Percentiles rank a stretch among this genome's conserved stretches.
Evolutionary conservation across 1,139 yeast genomes (phyloP).

Genomic region (Sugiyamaella novakii): DNA sequence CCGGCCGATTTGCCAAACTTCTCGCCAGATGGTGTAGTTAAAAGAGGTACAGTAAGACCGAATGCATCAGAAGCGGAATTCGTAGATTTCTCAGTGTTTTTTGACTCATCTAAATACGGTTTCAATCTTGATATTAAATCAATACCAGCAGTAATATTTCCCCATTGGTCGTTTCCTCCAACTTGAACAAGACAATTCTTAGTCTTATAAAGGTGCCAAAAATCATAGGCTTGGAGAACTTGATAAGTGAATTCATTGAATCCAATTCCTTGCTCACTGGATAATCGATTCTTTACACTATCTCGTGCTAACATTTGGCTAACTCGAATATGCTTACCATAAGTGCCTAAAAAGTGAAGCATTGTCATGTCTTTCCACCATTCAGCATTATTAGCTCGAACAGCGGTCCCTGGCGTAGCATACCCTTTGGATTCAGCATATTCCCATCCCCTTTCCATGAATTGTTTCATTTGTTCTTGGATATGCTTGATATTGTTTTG

Average conservation of each 20-base stretch:
- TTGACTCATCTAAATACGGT: constrained; percentile 14
- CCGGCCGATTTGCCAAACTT: constrained; percentile 98
- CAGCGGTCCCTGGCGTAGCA: constrained; percentile 45
- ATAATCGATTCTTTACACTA: constrained; percentile 74
- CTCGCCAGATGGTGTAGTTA: constrained; percentile 87
- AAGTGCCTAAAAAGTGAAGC: constrained; percentile 73
- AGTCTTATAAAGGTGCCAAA: constrained; percentile 71
- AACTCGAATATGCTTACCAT: constrained; percentile 79
- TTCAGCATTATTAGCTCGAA: constrained; percentile 61
- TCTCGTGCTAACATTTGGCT: constrained; percentile 89
- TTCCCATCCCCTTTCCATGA: constrained; percentile 63
- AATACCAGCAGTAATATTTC: constrained; percentile 94
- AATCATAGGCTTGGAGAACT: constrained; percentile 89
- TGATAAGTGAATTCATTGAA: constrained; percentile 95
- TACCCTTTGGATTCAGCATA: constrained; percentile 61
- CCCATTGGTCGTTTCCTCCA: constrained; percentile 99
- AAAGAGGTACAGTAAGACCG: constrained; percentile 87
- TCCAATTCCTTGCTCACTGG: constrained; percentile 75
- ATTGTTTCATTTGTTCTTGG: constrained; percentile 58
- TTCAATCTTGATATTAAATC: constrained; percentile 74
- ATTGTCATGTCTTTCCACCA: constrained; percentile 87
- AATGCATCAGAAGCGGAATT: constrained; percentile 44
- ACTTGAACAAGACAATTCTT: constrained; percentile 72
- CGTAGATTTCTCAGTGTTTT: constrained; percentile 5
- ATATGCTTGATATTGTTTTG: constrained; percentile 62